Evolutionary conservation across 129 eudicot species (phyloP), one percentile per base, ranked within the genome.

Genomic region (Artemisia tridentata): DNA sequence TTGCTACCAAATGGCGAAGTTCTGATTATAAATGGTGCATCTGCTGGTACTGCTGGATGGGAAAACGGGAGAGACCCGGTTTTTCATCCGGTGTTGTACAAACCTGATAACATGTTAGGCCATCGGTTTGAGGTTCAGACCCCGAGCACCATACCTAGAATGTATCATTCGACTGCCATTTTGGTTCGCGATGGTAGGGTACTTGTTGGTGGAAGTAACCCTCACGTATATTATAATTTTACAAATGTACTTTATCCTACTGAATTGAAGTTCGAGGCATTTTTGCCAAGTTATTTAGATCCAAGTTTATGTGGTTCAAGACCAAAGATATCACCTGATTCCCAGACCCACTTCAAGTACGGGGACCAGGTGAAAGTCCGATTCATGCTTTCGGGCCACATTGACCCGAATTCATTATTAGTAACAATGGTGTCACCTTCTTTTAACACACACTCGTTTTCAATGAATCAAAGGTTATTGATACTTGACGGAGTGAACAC

Each of bases 381-480:
- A 52, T 89, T 89, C 67, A 51, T 51, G 3, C 34, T 75, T 7
- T 8, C 65, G 3, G 85, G 80, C 0, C 7, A 18, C 15, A 15
- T 89, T 2, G 66, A 83, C 29, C 58, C 10, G 12, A 14, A n/a
- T 25, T 34, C 49, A 68, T 67, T 89, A 11, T 58, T 5, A 65
- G 95, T 86, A 16, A 89, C 89, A 15, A 85, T 92, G 92, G 75
- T 89, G 1, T 75, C 86, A 25, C 98, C 96, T 5, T 46, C 95
- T 19, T 92, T 92, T 55, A 81, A 72, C 29, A 92, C 96, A 0
- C 98, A 92, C 69, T 86, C 96, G 38, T 86, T 82, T 82, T 84
- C 91, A 3, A 91, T 91, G 97, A 91, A 87, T 19, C 96, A 92
- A 62, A 80, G 96, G 67, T 16, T 87, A 31, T 20, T 92, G 74